Conservation (phyloP, 2,329 filamentous ascomycete species). For the Fusarium sororula region DNA sequence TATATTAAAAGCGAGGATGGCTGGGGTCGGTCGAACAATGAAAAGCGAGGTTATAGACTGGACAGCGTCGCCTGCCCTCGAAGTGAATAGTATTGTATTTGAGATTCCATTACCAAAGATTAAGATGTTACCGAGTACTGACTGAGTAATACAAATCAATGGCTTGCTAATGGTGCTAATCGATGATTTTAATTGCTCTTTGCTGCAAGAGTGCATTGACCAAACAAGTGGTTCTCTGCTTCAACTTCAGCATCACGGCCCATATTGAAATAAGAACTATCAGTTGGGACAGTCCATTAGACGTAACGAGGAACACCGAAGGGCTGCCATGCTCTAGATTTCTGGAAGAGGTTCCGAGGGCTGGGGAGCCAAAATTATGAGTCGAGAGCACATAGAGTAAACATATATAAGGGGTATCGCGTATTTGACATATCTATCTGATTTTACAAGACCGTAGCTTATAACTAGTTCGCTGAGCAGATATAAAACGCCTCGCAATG, state of each 20-base stretch:
- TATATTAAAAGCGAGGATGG: conserved; percentile 29
- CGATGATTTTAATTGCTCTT: background rate
- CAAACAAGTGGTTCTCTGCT: background rate
- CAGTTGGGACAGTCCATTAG: background rate
- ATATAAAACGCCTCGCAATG: conserved; percentile 33
- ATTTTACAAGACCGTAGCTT: background rate
- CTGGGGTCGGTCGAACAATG: conserved; percentile 29
- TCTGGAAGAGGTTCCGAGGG: background rate
- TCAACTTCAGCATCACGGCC: background rate
- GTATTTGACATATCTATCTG: conserved; percentile 11
- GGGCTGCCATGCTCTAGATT: background rate
- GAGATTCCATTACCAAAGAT: conserved; percentile 3
- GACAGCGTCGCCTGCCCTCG: conserved; percentile 17
- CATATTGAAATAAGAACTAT: background rate
- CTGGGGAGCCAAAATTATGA: background rate
- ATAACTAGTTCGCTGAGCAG: background rate
- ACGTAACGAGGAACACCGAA: background rate
- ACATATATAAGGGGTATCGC: background rate
- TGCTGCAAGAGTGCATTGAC: background rate
- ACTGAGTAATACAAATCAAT: background rate
- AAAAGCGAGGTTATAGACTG: conserved; percentile 38
- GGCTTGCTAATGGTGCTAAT: background rate
- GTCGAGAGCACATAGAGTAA: background rate
- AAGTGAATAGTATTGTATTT: background rate
- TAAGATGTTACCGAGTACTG: conserved; percentile 15